Base-by-base conservation (phyloP, 2,329 filamentous ascomycete species). In the Aspergillus candidus region DNA sequence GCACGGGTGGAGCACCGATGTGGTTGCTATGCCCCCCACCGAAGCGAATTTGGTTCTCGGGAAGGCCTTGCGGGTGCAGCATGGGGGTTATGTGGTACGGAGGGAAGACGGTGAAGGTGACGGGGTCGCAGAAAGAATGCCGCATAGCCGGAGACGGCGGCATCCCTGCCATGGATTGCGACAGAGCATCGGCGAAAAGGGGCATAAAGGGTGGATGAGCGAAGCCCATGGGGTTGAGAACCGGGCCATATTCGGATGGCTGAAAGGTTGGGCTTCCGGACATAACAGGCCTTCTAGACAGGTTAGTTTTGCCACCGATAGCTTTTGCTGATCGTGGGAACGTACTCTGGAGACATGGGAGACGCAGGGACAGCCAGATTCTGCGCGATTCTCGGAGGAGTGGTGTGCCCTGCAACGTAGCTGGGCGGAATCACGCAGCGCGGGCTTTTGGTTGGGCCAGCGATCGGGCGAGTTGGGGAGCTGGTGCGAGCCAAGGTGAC, bases 391-490 rank as follows among this genome's bases (percentile, higher is more conserved):
- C 50, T 50, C 14, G 65, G 59, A n/a, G 64, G 60, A 2, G 59
- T 62, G 12, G 65, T 61, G 43, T 63, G 62, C 2, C 62, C 62
- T 8, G 61, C 43, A 18, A 57, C 45, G 44, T 61, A 66, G 37
- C 46, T 48, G 12, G 59, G 42, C 12, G 58, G 54, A 11, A 59
- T 50, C 34, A 61, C 47, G 12, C 58, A 55, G 6, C 54, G 42
- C 29, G 63, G 64, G 39, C 67, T 68, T 50, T 60, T 66, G 3
- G 67, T 70, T 40, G 68, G 68, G 0, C 68, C 68, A 22, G 68
- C 67, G 46, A 71, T 67, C 3, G 67, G 67, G 36, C 56, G 58
- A 5, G 67, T 71, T 10, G 68, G 68, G 13, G 66, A 58, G 43
- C 58, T 65, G 37, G 66, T 69, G 35, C 65, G 61, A 29, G 67